Evolutionary conservation across 305 asterid species (phyloP).

Genomic region (Lippia alba): DNA sequence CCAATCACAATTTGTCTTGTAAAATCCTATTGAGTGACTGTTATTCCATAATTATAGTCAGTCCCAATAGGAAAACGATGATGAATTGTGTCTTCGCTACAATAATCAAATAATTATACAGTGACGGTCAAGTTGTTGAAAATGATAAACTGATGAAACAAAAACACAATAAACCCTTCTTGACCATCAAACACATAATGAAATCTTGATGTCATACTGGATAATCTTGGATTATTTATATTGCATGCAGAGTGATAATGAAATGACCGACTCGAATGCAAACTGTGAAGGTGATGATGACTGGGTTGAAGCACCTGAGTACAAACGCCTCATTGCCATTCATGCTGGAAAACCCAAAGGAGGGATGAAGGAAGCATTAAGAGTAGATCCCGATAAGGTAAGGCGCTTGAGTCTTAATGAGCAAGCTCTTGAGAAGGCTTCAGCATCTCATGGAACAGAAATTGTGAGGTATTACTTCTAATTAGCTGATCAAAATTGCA

Average conservation of each 20-base stretch:
- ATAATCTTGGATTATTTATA: conserved; percentile 32
- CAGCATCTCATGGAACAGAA: conserved; percentile 57
- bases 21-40: too few species aligned
- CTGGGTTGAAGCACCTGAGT: conserved; percentile 61
- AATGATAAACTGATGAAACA: too few species aligned
- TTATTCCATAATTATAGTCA: too few species aligned
- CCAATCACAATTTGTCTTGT: too few species aligned
- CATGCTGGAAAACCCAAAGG: conserved; percentile 98
- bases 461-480: conserved; percentile 64
- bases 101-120: too few species aligned
- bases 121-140: too few species aligned
- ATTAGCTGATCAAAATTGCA: conserved; percentile 17
- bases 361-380: conserved; percentile 69
- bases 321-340: conserved; percentile 74
- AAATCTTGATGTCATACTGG: conserved; percentile 10
- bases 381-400: conserved; percentile 66
- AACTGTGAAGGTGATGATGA: conserved; percentile 44
- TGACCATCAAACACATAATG: background rate
- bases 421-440: conserved; percentile 79
- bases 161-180: too few species aligned
- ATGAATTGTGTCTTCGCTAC: too few species aligned
- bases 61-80: too few species aligned
- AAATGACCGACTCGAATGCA: conserved; percentile 27
- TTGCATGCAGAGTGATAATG: conserved; percentile 44
- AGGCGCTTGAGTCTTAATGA: conserved; percentile 92